These are phyloP conservation scores for Lachnellula hyalina DNA, from an alignment of 2,329 filamentous ascomycete genomes.

Conservation along the genomic window DNA sequence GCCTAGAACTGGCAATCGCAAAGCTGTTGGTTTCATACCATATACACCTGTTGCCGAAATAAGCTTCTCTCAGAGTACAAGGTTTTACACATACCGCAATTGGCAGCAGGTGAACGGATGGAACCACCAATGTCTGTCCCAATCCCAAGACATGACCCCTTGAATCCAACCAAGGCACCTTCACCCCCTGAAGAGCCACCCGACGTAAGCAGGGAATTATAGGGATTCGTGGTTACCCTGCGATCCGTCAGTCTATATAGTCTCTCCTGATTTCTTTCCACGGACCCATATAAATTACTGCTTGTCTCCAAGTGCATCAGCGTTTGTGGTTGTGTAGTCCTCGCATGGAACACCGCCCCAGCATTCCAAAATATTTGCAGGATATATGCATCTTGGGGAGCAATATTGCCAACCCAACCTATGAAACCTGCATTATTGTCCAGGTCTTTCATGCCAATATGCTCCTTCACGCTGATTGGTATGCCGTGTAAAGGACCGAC, in stretches of 20 bases:
- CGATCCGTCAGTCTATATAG: neutral
- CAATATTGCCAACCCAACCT: slow-evolving; percentile 41
- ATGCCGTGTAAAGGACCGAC: slow-evolving; percentile 39
- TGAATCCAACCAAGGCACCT: slow-evolving; percentile 47
- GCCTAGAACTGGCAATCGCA: slow-evolving; percentile 23
- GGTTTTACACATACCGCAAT: slow-evolving; percentile 41
- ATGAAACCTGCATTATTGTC: slow-evolving; percentile 46
- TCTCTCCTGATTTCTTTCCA: neutral
- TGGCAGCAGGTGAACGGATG: slow-evolving; percentile 43
- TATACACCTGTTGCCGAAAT: slow-evolving; percentile 22
- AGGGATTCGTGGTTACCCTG: slow-evolving; percentile 49
- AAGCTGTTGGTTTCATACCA: slow-evolving; percentile 29
- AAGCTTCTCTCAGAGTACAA: neutral
- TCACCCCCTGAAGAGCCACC: slow-evolving; percentile 54
- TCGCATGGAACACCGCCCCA: slow-evolving; percentile 46
- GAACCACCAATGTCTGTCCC: slow-evolving; percentile 49
- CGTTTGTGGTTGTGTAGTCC: slow-evolving; percentile 50
- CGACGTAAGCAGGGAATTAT: slow-evolving; percentile 43
- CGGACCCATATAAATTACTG: slow-evolving; percentile 42
- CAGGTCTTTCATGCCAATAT: slow-evolving; percentile 43
- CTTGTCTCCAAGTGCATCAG: slow-evolving; percentile 49
- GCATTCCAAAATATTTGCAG: slow-evolving; percentile 41
- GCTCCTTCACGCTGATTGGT: slow-evolving; percentile 50
- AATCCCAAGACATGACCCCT: slow-evolving; percentile 48
- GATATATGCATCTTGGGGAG: slow-evolving; percentile 42